phyloP scores from a whole-genome alignment of 2,329 filamentous ascomycete species.

The Diaporthe citrichinensis region DNA sequence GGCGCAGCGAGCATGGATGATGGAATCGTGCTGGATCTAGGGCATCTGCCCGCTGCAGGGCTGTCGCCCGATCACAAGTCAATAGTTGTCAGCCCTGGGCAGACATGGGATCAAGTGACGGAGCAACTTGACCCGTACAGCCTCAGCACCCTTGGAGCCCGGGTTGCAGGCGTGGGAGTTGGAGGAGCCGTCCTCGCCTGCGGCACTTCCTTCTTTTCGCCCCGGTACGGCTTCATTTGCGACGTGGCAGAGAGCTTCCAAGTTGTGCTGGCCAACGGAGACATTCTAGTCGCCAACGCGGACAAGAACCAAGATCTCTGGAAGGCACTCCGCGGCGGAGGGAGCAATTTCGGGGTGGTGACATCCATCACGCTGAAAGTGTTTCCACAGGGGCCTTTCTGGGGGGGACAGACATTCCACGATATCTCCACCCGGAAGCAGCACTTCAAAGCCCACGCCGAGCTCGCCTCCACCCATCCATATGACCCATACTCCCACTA shows the following conservation, averaged over 20 bases:
- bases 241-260: constrained; percentile 56
- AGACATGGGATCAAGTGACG: constrained; percentile 36
- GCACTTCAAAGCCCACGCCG: constrained; percentile 9
- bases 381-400: constrained; percentile 37
- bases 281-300: constrained; percentile 55
- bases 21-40: constrained; percentile 33
- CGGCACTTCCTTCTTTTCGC: constrained; percentile 55
- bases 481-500: constrained; percentile 12
- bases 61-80: constrained; percentile 20
- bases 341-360: constrained; percentile 47
- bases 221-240: constrained; percentile 55
- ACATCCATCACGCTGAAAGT: constrained; percentile 41
- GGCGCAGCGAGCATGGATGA: constrained; percentile 13
- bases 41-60: background rate
- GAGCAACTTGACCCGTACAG: constrained; percentile 41
- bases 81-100: constrained; percentile 36
- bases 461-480: background rate
- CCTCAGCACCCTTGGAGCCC: constrained; percentile 39
- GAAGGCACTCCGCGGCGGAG: constrained; percentile 58
- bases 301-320: constrained; percentile 55
- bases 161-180: constrained; percentile 38
- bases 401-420: constrained; percentile 37
- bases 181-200: constrained; percentile 40
- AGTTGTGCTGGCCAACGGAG: constrained; percentile 57
- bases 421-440: constrained; percentile 17